Evolutionary conservation across 164 flowering plant genomes (phyloP).

Genomic region (Cinnamomum chago): DNA sequence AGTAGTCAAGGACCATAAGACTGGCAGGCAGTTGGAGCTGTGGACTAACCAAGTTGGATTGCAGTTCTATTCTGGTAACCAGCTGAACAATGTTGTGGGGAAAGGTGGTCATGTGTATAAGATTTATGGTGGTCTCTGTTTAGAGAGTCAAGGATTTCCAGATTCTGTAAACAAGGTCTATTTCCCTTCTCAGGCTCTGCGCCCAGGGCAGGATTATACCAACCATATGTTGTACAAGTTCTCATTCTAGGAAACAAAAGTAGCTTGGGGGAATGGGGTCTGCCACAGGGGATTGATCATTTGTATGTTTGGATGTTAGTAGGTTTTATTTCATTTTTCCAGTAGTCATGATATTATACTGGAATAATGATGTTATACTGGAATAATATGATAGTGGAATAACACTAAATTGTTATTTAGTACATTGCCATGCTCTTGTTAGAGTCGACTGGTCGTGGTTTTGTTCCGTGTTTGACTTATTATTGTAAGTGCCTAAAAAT

Average conservation of each 20-base stretch:
- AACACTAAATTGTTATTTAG: no score
- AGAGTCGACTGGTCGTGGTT: no score
- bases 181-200: slow-evolving; percentile 71
- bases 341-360: no score
- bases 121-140: slow-evolving; percentile 40
- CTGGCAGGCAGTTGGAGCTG: slow-evolving; percentile 58
- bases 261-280: no score
- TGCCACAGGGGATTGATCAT: no score
- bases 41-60: slow-evolving; percentile 54
- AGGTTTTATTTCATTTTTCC: no score
- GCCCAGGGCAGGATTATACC: slow-evolving; percentile 46
- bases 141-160: slow-evolving; percentile 88
- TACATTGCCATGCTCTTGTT: no score
- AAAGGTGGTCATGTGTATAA: slow-evolving; percentile 56
- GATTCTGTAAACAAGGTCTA: slow-evolving; percentile 79
- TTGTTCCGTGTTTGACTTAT: no score
- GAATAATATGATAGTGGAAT: no score
- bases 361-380: no score
- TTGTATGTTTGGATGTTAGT: no score
- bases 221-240: slow-evolving; percentile 59
- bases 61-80: slow-evolving; percentile 61
- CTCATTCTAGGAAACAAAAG: slow-evolving; percentile 9
- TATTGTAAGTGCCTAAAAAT: no score
- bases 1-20: slow-evolving; percentile 34
- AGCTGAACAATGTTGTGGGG: slow-evolving; percentile 42